Percentiles rank a stretch among this genome's conserved stretches.
Conservation (phyloP, 495 filamentous ascomycete species). For the Lasiosphaeria miniovina region DNA sequence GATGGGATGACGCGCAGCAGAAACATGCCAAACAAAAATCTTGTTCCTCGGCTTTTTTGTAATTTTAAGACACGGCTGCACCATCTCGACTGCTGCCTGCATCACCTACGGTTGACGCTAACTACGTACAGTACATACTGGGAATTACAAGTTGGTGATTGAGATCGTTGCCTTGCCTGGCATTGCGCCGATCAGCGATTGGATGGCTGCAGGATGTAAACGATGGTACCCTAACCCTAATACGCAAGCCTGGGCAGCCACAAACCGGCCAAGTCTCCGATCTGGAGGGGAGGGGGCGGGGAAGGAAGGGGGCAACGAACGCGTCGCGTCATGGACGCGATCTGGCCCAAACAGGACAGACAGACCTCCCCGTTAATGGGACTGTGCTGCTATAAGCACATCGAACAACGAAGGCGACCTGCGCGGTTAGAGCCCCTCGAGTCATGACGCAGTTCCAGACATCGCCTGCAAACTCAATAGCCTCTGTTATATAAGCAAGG, state of each 20-base stretch:
- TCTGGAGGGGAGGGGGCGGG: constrained; percentile 15
- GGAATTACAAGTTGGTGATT: background rate
- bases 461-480: constrained; percentile 1
- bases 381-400: constrained; percentile 1
- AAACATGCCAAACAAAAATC: background rate
- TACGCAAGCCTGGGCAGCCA: background rate
- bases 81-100: background rate
- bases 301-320: constrained; percentile 3
- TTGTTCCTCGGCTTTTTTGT: background rate
- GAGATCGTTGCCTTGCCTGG: too few species aligned
- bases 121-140: background rate
- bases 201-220: too few species aligned
- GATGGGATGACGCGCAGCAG: too few species aligned
- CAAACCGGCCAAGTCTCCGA: background rate
- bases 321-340: constrained; percentile 22
- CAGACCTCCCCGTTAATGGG: constrained; percentile 7
- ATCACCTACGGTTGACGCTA: background rate
- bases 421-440: background rate
- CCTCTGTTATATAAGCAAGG: background rate
- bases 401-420: background rate
- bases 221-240: too few species aligned
- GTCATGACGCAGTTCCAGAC: background rate
- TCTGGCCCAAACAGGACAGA: constrained; percentile 14
- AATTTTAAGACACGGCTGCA: background rate
- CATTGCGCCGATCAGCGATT: too few species aligned